Conservation (phyloP, 306 rosid genomes). For the Quercus cerris region DNA sequence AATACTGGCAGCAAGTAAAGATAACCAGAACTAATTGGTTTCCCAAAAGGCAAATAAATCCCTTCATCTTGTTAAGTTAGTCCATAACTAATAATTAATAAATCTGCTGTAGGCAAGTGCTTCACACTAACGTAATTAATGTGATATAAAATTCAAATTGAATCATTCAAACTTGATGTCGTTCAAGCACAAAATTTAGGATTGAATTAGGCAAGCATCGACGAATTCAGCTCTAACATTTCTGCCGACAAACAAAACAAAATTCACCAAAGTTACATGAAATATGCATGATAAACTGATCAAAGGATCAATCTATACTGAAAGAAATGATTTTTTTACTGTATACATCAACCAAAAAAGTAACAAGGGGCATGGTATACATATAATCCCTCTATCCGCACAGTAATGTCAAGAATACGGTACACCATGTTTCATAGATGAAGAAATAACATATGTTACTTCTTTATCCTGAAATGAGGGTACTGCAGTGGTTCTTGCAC, state of each 20-base stretch:
- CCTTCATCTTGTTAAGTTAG: no score
- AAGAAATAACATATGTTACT: not conserved
- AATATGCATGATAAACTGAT: not conserved
- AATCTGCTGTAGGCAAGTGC: no score
- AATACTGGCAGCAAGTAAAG: no score
- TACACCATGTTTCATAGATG: constrained; percentile 4
- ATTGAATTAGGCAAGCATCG: not conserved
- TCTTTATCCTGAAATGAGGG: constrained; percentile 1
- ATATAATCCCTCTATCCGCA: constrained; percentile 19
- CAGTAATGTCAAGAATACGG: constrained; percentile 26
- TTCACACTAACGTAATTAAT: no score
- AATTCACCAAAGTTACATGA: not conserved
- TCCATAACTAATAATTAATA: no score
- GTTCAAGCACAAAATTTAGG: not conserved
- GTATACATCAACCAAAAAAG: constrained; percentile 28
- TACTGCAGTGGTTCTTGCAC: constrained; percentile 11
- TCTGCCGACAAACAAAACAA: not conserved
- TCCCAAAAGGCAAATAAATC: no score
- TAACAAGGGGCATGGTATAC: constrained; percentile 1
- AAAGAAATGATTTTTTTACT: constrained; percentile 8
- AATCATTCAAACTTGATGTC: not conserved
- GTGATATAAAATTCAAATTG: not conserved
- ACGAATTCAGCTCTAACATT: not conserved
- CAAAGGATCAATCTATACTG: not conserved
- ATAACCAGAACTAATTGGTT: no score